Base-by-base conservation (phyloP, 225 moss, liverwort and hornwort genomes). In the Pseudoscleropodium purum region DNA sequence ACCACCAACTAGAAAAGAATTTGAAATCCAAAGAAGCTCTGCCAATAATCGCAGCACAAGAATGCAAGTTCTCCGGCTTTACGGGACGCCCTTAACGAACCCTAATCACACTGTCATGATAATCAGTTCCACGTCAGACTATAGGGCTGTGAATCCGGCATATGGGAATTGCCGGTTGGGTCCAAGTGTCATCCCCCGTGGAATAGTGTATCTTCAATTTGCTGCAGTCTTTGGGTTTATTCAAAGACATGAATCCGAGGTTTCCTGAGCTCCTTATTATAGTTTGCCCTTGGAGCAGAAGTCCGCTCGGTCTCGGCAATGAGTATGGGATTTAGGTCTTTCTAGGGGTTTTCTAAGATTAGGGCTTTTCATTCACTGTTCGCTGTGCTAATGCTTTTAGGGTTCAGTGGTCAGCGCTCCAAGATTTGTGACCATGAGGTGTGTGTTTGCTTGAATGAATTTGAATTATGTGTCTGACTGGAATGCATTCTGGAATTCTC, bases 131-230 rank as follows among this genome's bases (percentile, higher is more conserved):
- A 90, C 89, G 87, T 90, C 90, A 90, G 92, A 92, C 90, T 90
- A 60, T 60, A 82, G 89, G 93, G 90, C 87, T 66, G 85, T 63
- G 76, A 26, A 81, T 93, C 90, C 81, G 87, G 93, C 91, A 93
- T 69, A 9, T 93, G 93, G 90, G 63, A 73, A 6, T 10, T 6
- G 90, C 93, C 86, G 69, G 91, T 80, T 91, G 90, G 93, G 88
- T 90, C 89, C 90, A 62, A 66, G 75, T 41, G 84, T 90, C 93
- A 89, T 89, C 90, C 81, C 27, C 49, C 91, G 84, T 89, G 91
- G 84, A 90, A 93, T 90, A 93, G 90, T 81, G 59, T 89, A 90
- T 65, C 83, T 82, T 64, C 62, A 61, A 5, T 43, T 61, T 2
- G 61, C 3, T 81, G 61, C 81, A 61, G 61, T 61, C 43, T 20